These are phyloP conservation scores for Penicillium robsamsonii DNA, from an alignment of 495 filamentous ascomycete genomes.

Conservation along the genomic window DNA sequence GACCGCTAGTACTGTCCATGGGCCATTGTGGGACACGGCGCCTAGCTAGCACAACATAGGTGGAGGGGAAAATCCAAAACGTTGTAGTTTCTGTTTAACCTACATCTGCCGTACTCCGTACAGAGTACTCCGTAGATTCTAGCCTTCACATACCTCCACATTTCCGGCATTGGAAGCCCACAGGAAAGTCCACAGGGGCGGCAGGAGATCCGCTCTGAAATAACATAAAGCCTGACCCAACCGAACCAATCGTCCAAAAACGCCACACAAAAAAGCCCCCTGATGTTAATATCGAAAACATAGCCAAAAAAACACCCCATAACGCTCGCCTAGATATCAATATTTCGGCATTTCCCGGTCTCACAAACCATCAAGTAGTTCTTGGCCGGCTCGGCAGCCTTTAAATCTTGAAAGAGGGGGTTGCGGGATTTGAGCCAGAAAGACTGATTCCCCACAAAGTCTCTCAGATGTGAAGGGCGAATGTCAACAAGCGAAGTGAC, in stretches of 20 bases:
- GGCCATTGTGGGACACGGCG: not conserved
- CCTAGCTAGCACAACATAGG: not conserved
- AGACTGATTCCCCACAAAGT: conserved; percentile 48
- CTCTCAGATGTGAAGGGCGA: conserved; percentile 46
- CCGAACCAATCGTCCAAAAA: not conserved
- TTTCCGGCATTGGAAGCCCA: not conserved
- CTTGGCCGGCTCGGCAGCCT: conserved; percentile 38
- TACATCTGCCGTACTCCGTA: not conserved
- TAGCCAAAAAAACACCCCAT: not conserved
- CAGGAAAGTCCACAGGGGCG: not conserved
- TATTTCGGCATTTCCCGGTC: conserved; percentile 44
- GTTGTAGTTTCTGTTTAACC: not conserved
- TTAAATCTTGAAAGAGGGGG: conserved; percentile 43
- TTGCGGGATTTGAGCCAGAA: conserved; percentile 55
- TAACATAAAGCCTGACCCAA: not conserved
- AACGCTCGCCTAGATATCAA: conserved; percentile 32
- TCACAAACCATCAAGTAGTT: conserved; percentile 53
- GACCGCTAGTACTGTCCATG: not conserved
- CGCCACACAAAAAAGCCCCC: conserved; percentile 1
- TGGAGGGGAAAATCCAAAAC: not conserved
- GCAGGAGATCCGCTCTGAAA: not conserved
- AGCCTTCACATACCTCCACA: not conserved
- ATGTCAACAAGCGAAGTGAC: conserved; percentile 41
- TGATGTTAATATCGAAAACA: not conserved
- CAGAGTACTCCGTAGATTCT: not conserved